These are phyloP conservation scores for Stachybotrys chartarum DNA, from an alignment of 2,329 filamentous ascomycete species.

Conservation along the genomic window DNA sequence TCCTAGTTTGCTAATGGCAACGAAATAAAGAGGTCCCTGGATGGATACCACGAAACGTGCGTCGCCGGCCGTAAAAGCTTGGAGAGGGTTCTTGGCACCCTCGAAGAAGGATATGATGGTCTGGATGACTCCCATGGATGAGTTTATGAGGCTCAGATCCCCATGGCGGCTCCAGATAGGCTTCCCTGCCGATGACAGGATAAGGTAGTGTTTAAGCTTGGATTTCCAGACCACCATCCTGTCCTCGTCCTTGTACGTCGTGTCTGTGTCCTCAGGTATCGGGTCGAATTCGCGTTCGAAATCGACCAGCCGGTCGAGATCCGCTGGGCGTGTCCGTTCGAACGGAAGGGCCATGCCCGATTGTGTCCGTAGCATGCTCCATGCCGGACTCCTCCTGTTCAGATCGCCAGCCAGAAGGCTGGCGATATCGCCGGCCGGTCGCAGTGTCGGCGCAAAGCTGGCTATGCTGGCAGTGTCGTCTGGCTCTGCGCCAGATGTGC, in stretches of 20 bases:
- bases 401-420: constrained; percentile 72
- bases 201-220: constrained; percentile 95
- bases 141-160: constrained; percentile 81
- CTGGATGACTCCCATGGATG: constrained; percentile 90
- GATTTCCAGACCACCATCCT: constrained; percentile 74
- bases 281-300: constrained; percentile 76
- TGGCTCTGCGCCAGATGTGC: constrained; percentile 34
- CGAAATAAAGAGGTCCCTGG: constrained; percentile 82
- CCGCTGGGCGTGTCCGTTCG: constrained; percentile 38
- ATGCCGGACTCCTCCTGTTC: constrained; percentile 58
- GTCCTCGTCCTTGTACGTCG: constrained; percentile 41
- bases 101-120: constrained; percentile 98
- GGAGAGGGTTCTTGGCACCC: constrained; percentile 66
- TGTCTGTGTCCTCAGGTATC: constrained; percentile 49
- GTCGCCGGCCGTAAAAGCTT: constrained; percentile 79
- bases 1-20: constrained; percentile 85
- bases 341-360: constrained; percentile 54
- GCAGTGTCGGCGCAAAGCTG: constrained; percentile 59
- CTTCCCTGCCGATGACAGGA: constrained; percentile 91
- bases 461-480: constrained; percentile 60
- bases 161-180: constrained; percentile 96
- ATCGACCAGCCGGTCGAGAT: constrained; percentile 50
- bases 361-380: constrained; percentile 59
- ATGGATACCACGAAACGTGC: constrained; percentile 80
- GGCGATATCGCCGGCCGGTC: constrained; percentile 63